Evolutionary conservation across 2,329 filamentous ascomycete genomes (phyloP).

Genomic region (Epicoccum nigrum): DNA sequence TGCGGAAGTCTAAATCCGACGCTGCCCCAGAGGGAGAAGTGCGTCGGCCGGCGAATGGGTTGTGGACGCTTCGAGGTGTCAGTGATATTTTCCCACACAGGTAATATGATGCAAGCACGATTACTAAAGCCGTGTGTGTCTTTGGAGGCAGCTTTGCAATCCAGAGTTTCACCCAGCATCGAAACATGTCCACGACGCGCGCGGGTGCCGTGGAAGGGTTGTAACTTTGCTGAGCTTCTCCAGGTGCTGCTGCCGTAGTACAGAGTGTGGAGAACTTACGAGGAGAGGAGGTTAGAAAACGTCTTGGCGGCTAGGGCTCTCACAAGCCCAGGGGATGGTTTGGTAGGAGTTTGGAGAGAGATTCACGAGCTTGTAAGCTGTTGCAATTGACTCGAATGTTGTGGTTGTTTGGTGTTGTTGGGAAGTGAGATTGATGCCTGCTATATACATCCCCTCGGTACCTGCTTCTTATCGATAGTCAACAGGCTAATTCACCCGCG

Average conservation of each 20-base stretch:
- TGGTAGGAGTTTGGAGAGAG: conserved; percentile 21
- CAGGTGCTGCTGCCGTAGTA: background rate
- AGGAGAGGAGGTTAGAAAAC: conserved; percentile 98
- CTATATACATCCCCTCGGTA: conserved; percentile 27
- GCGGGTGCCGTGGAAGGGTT: background rate
- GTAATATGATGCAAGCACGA: background rate
- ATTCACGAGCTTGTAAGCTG: conserved; percentile 11
- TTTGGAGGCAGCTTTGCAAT: background rate
- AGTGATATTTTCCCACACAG: conserved; percentile 18
- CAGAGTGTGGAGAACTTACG: conserved; percentile 65
- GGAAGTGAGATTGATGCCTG: conserved; percentile 6
- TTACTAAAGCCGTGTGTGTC: too few species aligned
- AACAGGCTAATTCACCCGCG: conserved; percentile 30
- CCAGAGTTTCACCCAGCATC: background rate
- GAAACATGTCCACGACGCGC: background rate
- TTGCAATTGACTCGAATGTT: conserved; percentile 2
- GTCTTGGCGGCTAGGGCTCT: conserved; percentile 73
- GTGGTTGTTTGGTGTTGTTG: conserved; percentile 18
- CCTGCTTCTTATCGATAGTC: conserved; percentile 28
- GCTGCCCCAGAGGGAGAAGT: conserved; percentile 85
- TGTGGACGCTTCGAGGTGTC: conserved; percentile 71
- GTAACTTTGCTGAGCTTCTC: background rate
- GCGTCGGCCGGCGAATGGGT: conserved; percentile 96
- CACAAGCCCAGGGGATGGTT: conserved; percentile 42
- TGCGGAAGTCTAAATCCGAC: conserved; percentile 62